Evolutionary conservation across 2,329 filamentous ascomycete genomes (phyloP).

Genomic region (Neofusicoccum parvum): DNA sequence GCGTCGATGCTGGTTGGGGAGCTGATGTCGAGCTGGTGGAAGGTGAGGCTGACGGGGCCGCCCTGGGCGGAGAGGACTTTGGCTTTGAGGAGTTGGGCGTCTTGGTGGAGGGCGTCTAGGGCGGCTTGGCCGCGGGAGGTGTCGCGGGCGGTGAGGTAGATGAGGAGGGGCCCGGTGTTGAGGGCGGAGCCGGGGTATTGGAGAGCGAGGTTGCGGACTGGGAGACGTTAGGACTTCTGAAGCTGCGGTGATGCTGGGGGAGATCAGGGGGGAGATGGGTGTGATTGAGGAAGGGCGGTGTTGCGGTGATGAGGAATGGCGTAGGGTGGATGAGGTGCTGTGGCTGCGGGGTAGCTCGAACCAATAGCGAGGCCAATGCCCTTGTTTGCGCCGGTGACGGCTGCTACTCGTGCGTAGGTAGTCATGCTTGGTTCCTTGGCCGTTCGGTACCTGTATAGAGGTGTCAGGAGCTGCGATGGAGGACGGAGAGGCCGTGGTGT

Average conservation of each 20-base stretch:
- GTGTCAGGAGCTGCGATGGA: neutral
- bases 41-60: slow-evolving; percentile 34
- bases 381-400: slow-evolving; percentile 59
- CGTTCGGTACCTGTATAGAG: no score
- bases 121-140: slow-evolving; percentile 31
- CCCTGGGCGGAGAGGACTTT: slow-evolving; percentile 45
- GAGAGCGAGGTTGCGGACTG: slow-evolving; percentile 56
- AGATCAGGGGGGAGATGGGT: no score
- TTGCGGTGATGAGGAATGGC: neutral
- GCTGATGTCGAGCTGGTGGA: slow-evolving; percentile 47
- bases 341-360: slow-evolving; percentile 25
- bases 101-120: slow-evolving; percentile 35
- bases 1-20: slow-evolving; percentile 45
- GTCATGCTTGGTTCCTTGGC: slow-evolving; percentile 24
- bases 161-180: slow-evolving; percentile 35
- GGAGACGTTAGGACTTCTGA: neutral
- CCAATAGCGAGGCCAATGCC: slow-evolving; percentile 53
- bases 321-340: neutral
- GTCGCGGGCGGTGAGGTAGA: slow-evolving; percentile 36
- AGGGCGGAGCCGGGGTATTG: slow-evolving; percentile 54
- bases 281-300: neutral
- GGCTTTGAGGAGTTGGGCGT: slow-evolving; percentile 35
- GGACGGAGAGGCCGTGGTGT: neutral
- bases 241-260: neutral
- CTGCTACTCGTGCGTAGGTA: slow-evolving; percentile 46